phyloP scores from a whole-genome alignment of 805 yeast genomes.

The Saturnispora hagleri region DNA sequence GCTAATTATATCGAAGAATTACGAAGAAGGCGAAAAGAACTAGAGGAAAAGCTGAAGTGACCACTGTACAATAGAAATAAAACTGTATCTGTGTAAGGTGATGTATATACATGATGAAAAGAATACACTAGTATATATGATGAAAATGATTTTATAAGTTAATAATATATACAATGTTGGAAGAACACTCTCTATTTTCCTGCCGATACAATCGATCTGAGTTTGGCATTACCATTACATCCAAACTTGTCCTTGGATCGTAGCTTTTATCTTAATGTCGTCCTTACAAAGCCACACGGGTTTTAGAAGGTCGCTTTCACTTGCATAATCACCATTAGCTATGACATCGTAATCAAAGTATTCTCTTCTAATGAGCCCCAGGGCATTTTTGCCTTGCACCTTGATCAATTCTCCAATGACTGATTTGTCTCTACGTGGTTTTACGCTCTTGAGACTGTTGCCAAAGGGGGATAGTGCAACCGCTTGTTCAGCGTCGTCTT shows the following conservation, averaged over 20 bases:
- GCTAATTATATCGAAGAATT: constrained; percentile 42
- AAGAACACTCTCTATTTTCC: too few species aligned
- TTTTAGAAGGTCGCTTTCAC: background rate
- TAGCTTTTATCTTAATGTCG: background rate
- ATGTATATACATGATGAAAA: background rate
- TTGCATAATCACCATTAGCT: background rate
- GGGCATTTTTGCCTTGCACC: constrained; percentile 50
- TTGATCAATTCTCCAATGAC: constrained; percentile 57
- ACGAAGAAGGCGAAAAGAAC: constrained; percentile 11
- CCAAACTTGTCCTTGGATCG: constrained; percentile 8
- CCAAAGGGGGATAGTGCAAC: constrained; percentile 9
- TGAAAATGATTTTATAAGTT: background rate
- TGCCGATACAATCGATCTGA: too few species aligned
- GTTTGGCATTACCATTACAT: background rate
- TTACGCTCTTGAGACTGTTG: background rate
- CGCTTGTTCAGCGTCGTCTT: background rate
- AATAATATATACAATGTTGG: background rate
- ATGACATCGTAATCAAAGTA: constrained; percentile 22
- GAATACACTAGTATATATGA: too few species aligned
- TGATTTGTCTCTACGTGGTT: constrained; percentile 22
- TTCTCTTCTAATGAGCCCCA: constrained; percentile 45
- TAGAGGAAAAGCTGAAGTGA: background rate
- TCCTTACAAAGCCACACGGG: constrained; percentile 3
- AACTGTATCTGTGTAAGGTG: background rate
- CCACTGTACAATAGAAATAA: background rate